Evolutionary conservation across 2,329 filamentous ascomycete species (phyloP), one percentile per base, ranked within the genome.

Genomic region (Cladobotryum mycophilum): DNA sequence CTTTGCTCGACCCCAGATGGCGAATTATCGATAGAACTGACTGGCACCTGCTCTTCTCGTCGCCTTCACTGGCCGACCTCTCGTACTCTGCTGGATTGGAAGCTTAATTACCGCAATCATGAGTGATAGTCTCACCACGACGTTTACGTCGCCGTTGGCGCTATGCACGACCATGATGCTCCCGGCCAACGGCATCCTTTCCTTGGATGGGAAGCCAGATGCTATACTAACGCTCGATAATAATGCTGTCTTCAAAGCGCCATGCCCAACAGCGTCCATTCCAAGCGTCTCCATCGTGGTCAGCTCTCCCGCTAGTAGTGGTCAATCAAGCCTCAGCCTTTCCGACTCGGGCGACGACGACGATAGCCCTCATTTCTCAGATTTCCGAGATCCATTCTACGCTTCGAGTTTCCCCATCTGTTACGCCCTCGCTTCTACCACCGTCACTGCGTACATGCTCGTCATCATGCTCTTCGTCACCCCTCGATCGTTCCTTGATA

Each of bases 401-500:
- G 86, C 91, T 49, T 96, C 91, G 36, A 90, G 89, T 17, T 92
- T 93, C 41, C 92, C 93, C 13, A 90, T 95, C 68, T 86, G 88
- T 61, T 99, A 96, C 64, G 91, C 91, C 42, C 86, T 97, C 48
- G 90, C 90, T 50, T 88, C 90, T 14, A 89, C 89, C 15, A 97
- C 91, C 1, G 86, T 96, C 49, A 85, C 95, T 45, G 86, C 90
- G 45, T 97, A 95, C 70, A 86, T 95, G 65, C 81, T 97, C 43
- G 86, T 96, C 59, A 88, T 96, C 56, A 95, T 96, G 80, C 82
- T 97, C 36, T 82, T 96, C 64, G 90, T 96, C 60, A 95, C 90
- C 1, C 92, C 92, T n/a, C 84, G 92, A 47, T 96, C 93, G 3
- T 96, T 93, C 66, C 84, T 95, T 55, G 84, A 95, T 52, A 89